Conservation (phyloP, 371 early-diverging fungal species). For the Catenaria anguillulae region DNA sequence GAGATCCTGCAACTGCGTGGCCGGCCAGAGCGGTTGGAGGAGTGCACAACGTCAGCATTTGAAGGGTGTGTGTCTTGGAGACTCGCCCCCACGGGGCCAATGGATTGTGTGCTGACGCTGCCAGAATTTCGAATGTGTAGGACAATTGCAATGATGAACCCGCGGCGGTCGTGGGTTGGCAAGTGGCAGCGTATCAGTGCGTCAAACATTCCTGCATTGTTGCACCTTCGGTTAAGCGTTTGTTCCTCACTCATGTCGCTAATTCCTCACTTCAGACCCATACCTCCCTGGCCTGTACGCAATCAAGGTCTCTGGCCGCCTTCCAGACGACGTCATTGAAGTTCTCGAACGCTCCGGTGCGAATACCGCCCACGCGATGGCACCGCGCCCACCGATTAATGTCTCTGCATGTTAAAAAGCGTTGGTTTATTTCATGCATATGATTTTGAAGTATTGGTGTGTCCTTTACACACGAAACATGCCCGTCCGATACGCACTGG, state of each 20-base stretch:
- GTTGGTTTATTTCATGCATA: too few species aligned
- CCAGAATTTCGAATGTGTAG: slow-evolving; percentile 16
- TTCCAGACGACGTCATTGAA: slow-evolving; percentile 76
- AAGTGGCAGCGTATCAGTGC: slow-evolving; percentile 68
- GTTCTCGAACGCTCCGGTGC: slow-evolving; percentile 56
- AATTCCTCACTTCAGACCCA: slow-evolving; percentile 33
- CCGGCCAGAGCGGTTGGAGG: slow-evolving; percentile 45
- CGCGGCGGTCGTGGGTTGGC: slow-evolving; percentile 71
- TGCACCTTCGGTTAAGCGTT: too few species aligned
- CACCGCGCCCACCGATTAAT: too few species aligned
- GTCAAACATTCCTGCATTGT: too few species aligned
- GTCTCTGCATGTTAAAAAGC: too few species aligned
- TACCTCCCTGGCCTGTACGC: slow-evolving; percentile 79
- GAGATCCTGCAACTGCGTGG: slow-evolving; percentile 60
- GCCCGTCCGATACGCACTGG: too few species aligned
- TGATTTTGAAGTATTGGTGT: too few species aligned
- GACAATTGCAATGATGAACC: slow-evolving; percentile 64
- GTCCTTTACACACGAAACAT: too few species aligned
- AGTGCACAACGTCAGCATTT: slow-evolving; percentile 76
- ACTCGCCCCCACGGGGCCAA: too few species aligned
- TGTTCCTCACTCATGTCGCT: not conserved
- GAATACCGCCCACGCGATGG: slow-evolving; percentile 76
- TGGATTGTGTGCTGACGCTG: not conserved
- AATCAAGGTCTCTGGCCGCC: slow-evolving; percentile 67
- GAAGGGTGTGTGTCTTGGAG: slow-evolving; percentile 74